Conservation (phyloP, 2,329 filamentous ascomycete genomes). For the Diaporthe sp. region DNA sequence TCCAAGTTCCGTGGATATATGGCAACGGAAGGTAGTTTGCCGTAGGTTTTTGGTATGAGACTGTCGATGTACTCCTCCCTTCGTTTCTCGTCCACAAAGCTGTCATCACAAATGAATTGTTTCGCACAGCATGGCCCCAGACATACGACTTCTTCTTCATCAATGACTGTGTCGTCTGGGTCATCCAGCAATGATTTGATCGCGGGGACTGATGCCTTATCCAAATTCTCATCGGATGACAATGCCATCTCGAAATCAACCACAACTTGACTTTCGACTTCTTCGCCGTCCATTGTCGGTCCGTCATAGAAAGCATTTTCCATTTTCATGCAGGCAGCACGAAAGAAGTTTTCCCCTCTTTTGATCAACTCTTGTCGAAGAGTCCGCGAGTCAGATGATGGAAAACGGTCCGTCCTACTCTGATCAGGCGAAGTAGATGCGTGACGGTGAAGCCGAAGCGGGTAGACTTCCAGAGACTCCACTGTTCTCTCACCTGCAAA, state of each 20-base stretch:
- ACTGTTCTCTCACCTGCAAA: constrained; percentile 48
- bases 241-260: constrained; percentile 50
- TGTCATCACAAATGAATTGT: constrained; percentile 34
- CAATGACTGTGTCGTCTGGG: no score
- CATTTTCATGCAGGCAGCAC: constrained; percentile 37
- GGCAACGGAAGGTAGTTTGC: constrained; percentile 31
- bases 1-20: constrained; percentile 35
- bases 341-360: constrained; percentile 44
- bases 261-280: constrained; percentile 51
- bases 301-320: constrained; percentile 50
- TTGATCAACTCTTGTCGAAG: constrained; percentile 42
- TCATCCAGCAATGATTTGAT: neutral
- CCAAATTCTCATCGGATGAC: constrained; percentile 6
- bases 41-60: constrained; percentile 35
- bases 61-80: constrained; percentile 38
- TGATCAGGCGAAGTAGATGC: no score
- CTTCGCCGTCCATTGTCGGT: constrained; percentile 44
- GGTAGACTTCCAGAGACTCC: constrained; percentile 46
- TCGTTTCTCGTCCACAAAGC: constrained; percentile 32
- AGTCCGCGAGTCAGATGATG: no score
- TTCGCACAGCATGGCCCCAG: constrained; percentile 21
- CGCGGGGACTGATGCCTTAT: neutral
- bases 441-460: constrained; percentile 41
- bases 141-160: no score
- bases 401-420: no score